phyloP scores from a whole-genome alignment of 768 basidiomycete species.

The Suillus hirtellus region DNA sequence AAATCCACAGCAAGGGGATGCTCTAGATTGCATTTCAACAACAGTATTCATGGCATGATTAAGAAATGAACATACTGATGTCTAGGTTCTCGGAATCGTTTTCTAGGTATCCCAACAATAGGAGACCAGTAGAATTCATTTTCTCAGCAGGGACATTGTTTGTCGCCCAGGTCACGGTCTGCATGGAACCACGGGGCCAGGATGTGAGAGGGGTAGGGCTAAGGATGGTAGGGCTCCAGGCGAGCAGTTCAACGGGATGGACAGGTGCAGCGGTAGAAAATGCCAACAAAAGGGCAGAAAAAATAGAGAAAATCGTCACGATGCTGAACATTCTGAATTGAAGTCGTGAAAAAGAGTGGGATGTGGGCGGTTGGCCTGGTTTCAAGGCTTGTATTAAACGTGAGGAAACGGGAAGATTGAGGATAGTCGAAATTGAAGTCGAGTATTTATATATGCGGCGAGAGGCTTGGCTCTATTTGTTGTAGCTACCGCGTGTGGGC shows the following conservation, averaged over 20 bases:
- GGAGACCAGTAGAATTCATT: slow-evolving; percentile 35
- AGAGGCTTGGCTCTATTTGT: slow-evolving; percentile 26
- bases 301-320: slow-evolving; percentile 19
- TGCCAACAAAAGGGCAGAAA: slow-evolving; percentile 34
- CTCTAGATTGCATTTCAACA: slow-evolving; percentile 37
- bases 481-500: not conserved
- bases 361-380: slow-evolving; percentile 10
- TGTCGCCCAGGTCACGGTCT: slow-evolving; percentile 46
- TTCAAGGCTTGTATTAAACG: slow-evolving; percentile 7
- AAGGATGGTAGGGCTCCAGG: slow-evolving; percentile 44
- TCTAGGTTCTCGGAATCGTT: slow-evolving; percentile 50
- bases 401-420: not conserved
- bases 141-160: slow-evolving; percentile 39
- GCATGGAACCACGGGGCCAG: slow-evolving; percentile 40
- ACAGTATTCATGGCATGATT: not conserved
- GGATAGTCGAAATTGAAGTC: not conserved
- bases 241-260: slow-evolving; percentile 32
- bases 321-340: slow-evolving; percentile 22
- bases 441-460: slow-evolving; percentile 22
- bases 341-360: slow-evolving; percentile 25
- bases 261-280: slow-evolving; percentile 31
- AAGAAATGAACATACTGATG: slow-evolving; percentile 37
- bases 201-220: slow-evolving; percentile 30
- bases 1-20: slow-evolving; percentile 59
- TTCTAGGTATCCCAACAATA: slow-evolving; percentile 46